Percentiles rank a stretch among this genome's conserved stretches.
Evolutionary conservation across 164 flowering plant genomes (phyloP).

Genomic region (Aristolochia californica): DNA sequence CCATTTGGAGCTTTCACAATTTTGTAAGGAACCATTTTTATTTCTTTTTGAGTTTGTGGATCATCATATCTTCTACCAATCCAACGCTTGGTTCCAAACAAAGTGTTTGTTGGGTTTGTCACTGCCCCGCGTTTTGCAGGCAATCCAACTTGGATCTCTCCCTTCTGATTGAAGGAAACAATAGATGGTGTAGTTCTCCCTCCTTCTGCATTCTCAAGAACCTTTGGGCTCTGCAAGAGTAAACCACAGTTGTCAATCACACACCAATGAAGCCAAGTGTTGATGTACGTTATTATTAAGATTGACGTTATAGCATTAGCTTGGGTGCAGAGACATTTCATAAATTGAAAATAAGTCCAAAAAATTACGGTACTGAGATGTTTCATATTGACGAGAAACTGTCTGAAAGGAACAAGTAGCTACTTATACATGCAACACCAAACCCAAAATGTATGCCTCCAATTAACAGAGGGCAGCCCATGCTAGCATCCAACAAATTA

Average conservation of each 20-base stretch:
- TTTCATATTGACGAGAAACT: too few relatives aligned
- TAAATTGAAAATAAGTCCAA: too few relatives aligned
- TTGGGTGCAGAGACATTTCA: too few relatives aligned
- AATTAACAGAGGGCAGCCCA: too few relatives aligned
- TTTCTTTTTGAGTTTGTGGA: slow-evolving; percentile 27
- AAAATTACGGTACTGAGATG: too few relatives aligned
- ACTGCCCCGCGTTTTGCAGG: slow-evolving; percentile 32
- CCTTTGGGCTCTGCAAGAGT: slow-evolving; percentile 21
- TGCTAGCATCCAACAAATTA: too few relatives aligned
- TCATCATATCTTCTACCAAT: slow-evolving; percentile 31
- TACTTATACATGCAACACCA: too few relatives aligned
- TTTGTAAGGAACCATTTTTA: slow-evolving; percentile 32
- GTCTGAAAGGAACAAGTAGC: too few relatives aligned
- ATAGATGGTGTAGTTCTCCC: slow-evolving; percentile 29
- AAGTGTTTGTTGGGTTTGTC: slow-evolving; percentile 27
- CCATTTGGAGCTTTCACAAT: slow-evolving; percentile 30
- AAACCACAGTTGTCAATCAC: neutral
- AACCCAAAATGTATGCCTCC: too few relatives aligned
- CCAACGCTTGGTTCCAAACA: slow-evolving; percentile 28
- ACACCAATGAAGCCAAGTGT: neutral
- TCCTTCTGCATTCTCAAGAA: slow-evolving; percentile 32
- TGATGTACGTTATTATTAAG: too few relatives aligned
- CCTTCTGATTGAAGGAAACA: slow-evolving; percentile 24
- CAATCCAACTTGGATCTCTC: slow-evolving; percentile 25
- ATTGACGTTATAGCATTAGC: too few relatives aligned